A percentile compares a stretch with the other conserved stretches of the same genome.
Conservation (phyloP, 805 yeast genomes). For the Suhomyces sp. region DNA sequence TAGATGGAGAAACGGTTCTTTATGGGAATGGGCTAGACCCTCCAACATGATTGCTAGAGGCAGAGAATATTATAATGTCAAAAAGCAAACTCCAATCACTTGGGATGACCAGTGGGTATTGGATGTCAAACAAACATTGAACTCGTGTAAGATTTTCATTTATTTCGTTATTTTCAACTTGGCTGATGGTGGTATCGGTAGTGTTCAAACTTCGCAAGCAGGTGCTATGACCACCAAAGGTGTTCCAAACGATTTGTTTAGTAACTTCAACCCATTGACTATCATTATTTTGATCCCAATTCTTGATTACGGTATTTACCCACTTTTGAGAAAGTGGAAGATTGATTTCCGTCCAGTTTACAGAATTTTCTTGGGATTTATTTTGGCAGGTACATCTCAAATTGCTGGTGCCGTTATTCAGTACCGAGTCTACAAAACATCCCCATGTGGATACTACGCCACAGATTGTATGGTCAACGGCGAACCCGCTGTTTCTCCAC, state of each 20-base stretch:
- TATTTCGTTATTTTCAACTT: conserved; percentile 38
- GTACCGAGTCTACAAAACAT: conserved; percentile 44
- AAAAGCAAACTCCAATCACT: conserved; percentile 21
- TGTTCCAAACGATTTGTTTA: conserved; percentile 56
- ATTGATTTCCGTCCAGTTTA: conserved; percentile 43
- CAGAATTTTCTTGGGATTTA: conserved; percentile 48
- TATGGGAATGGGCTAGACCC: conserved; percentile 53
- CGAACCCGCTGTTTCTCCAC: conserved; percentile 20
- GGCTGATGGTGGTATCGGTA: conserved; percentile 50
- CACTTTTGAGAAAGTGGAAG: conserved; percentile 39
- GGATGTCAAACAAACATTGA: conserved; percentile 43
- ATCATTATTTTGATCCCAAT: conserved; percentile 52
- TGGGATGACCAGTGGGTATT: conserved; percentile 48
- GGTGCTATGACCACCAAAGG: conserved; percentile 52
- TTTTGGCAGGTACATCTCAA: conserved; percentile 45
- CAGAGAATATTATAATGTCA: conserved; percentile 25
- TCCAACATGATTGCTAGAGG: conserved; percentile 44
- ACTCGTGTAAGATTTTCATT: conserved; percentile 45
- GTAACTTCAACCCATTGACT: conserved; percentile 53
- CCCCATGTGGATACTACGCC: conserved; percentile 51
- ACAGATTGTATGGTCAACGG: conserved; percentile 26
- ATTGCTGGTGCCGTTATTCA: conserved; percentile 51
- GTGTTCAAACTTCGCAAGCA: conserved; percentile 50
- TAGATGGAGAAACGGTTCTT: conserved; percentile 38
- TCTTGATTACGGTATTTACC: conserved; percentile 48